Percentiles rank a stretch among this genome's conserved stretches.
These are phyloP conservation scores for Penicillium freii DNA, from an alignment of 2,329 filamentous ascomycete genomes.

Conservation along the genomic window DNA sequence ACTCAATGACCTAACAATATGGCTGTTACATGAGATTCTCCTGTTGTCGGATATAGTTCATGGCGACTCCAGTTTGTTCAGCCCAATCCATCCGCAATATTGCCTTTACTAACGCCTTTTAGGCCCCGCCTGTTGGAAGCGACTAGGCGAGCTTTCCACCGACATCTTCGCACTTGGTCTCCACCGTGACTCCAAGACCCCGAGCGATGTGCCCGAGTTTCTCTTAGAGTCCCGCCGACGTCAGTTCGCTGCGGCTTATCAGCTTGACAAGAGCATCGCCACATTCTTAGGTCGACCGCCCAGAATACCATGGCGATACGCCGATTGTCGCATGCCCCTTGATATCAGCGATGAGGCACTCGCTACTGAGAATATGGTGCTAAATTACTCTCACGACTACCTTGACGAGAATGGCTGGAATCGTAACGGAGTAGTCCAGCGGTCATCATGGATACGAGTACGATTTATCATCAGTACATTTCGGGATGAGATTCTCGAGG, in stretches of 20 bases:
- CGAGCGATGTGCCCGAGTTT: constrained; percentile 19
- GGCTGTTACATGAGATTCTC: constrained; percentile 36
- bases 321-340: constrained; percentile 24
- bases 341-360: constrained; percentile 27
- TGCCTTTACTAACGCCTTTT: background rate
- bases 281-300: constrained; percentile 32
- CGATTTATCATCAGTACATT: constrained; percentile 27
- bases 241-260: constrained; percentile 28
- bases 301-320: constrained; percentile 24
- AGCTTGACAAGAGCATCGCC: constrained; percentile 31
- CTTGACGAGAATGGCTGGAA: constrained; percentile 26
- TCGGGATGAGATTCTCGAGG: constrained; percentile 29
- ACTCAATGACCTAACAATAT: constrained; percentile 39
- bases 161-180: constrained; percentile 29
- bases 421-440: constrained; percentile 13
- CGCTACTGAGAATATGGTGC: background rate
- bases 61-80: constrained; percentile 38
- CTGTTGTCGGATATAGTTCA: constrained; percentile 37
- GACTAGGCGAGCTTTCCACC: constrained; percentile 28
- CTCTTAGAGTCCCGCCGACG: constrained; percentile 26
- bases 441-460: constrained; percentile 25
- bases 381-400: constrained; percentile 6
- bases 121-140: constrained; percentile 28
- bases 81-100: background rate
- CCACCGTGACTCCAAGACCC: constrained; percentile 23